Conservation (phyloP, 371 early-diverging fungal genomes). For the Mucor indicus region DNA sequence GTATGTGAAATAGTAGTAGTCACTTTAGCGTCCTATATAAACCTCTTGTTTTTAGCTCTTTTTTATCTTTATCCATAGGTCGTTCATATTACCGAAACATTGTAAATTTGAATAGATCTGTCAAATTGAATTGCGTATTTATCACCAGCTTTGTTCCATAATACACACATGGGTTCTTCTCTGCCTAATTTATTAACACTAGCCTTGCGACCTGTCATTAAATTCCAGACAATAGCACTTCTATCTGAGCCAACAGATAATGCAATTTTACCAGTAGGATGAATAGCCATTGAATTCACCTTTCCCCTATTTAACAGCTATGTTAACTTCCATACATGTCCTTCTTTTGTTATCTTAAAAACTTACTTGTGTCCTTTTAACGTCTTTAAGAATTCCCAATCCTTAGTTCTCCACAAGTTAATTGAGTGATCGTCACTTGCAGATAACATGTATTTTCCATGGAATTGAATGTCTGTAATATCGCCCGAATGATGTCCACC, state of each 20-base stretch:
- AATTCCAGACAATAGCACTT: slow-evolving; percentile 87
- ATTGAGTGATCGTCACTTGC: slow-evolving; percentile 89
- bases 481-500: slow-evolving; percentile 86
- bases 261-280: slow-evolving; percentile 92
- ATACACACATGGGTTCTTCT: slow-evolving; percentile 63
- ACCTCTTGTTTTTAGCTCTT: not conserved
- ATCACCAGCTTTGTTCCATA: slow-evolving; percentile 75
- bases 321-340: not conserved
- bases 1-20: slow-evolving; percentile 46
- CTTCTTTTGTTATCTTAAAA: not conserved
- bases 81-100: slow-evolving; percentile 52
- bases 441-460: slow-evolving; percentile 82
- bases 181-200: slow-evolving; percentile 58
- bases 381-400: slow-evolving; percentile 93
- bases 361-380: slow-evolving; percentile 88
- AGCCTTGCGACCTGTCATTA: slow-evolving; percentile 83
- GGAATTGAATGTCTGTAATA: slow-evolving; percentile 81
- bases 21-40: slow-evolving; percentile 51
- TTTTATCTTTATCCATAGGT: not conserved
- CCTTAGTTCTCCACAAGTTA: slow-evolving; percentile 87
- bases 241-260: slow-evolving; percentile 80
- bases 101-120: slow-evolving; percentile 67
- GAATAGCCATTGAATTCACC: slow-evolving; percentile 78
- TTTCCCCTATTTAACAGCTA: slow-evolving; percentile 35
- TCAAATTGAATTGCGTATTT: slow-evolving; percentile 77